Evolutionary conservation across 1,139 yeast genomes (phyloP).

Genomic region (Candida smagusa): DNA sequence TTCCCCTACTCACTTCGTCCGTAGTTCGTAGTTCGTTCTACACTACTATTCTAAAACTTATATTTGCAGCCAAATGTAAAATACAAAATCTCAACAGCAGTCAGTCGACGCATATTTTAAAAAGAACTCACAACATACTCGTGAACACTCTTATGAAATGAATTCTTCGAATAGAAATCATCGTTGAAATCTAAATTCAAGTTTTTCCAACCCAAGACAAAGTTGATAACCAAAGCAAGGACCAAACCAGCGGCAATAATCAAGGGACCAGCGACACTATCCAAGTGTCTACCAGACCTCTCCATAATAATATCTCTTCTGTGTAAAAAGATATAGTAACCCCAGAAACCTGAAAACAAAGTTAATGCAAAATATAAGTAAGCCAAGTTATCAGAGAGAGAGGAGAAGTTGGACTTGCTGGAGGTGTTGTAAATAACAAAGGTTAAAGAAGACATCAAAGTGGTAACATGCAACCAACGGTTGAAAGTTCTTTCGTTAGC

Average conservation of each 20-base stretch:
- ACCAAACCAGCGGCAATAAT: conserved; percentile 70
- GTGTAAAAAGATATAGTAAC: conserved; percentile 69
- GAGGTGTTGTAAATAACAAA: conserved; percentile 83
- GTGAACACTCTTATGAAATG: conserved; percentile 35
- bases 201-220: conserved; percentile 57
- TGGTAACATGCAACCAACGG: conserved; percentile 93
- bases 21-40: no score
- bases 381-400: conserved; percentile 63
- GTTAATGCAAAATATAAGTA: conserved; percentile 79
- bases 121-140: conserved; percentile 22
- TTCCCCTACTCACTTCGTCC: no score
- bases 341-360: conserved; percentile 84
- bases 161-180: conserved; percentile 31
- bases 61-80: no score
- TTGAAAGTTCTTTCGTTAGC: conserved; percentile 97
- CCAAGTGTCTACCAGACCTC: conserved; percentile 84
- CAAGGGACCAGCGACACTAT: conserved; percentile 85
- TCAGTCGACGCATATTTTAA: background rate
- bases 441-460: conserved; percentile 80
- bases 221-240: conserved; percentile 67
- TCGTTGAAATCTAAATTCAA: conserved; percentile 20
- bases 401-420: conserved; percentile 53
- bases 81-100: no score
- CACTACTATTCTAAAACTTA: no score
- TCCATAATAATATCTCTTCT: conserved; percentile 73